These are phyloP conservation scores for Pestalotiopsis sp. DNA, from an alignment of 2,329 filamentous ascomycete species.

Conservation along the genomic window DNA sequence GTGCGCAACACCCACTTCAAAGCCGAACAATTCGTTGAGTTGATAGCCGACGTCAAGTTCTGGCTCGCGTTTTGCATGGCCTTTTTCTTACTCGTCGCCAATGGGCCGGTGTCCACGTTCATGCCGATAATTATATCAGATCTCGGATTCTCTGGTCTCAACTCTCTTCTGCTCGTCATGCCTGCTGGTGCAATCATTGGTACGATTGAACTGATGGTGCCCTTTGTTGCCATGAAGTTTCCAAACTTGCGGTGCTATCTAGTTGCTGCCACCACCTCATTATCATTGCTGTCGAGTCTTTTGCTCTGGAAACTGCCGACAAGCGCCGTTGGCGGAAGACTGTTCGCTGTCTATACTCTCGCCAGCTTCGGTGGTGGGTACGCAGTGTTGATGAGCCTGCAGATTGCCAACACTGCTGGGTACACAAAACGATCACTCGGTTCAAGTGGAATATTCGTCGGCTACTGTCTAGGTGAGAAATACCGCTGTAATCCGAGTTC, in stretches of 20 bases:
- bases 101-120: constrained; percentile 25
- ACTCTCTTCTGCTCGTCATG: constrained; percentile 13
- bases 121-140: constrained; percentile 18
- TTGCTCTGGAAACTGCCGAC: background rate
- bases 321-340: background rate
- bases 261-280: background rate
- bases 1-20: constrained; percentile 19
- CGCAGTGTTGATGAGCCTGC: background rate
- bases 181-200: constrained; percentile 1
- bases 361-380: background rate
- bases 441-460: background rate
- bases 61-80: constrained; percentile 17
- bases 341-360: background rate
- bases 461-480: background rate
- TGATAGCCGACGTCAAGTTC: constrained; percentile 17
- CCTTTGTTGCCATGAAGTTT: constrained; percentile 1
- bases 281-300: background rate
- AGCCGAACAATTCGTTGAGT: constrained; percentile 16
- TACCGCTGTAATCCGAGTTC: background rate
- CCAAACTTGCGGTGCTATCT: background rate
- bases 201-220: background rate
- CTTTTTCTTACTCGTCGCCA: constrained; percentile 26
- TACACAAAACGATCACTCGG: background rate
- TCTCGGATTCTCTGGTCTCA: constrained; percentile 31
- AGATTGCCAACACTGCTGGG: constrained; percentile 1